Evolutionary conservation across 73 alveolate genomes (phyloP), one percentile per base, ranked within the genome.

Genomic region (Paramecium octaurelia): DNA sequence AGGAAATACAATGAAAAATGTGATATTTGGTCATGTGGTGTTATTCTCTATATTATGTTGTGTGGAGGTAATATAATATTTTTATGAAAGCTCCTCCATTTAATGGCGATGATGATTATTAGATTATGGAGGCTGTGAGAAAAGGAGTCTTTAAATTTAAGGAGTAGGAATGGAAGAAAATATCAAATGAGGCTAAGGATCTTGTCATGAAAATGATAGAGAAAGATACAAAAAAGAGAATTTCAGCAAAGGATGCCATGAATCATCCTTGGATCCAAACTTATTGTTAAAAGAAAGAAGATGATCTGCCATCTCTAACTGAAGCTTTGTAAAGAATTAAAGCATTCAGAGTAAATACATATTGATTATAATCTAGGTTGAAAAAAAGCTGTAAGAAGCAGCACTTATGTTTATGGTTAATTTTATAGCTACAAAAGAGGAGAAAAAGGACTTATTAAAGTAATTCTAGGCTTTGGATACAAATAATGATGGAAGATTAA

Each of bases 11-110:
- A 87, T 69, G 97, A 92, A 29, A 96, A 95, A 58, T 93, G 98
- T 92, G 98, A 96, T 85, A 86, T 96, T 27, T 96, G 98, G 98
- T 94, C 97, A 21, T 93, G 96, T 29, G 98, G 97, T 34, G 98
- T 96, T 11, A 96, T 96, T 14, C 58, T 96, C 27, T 96, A 95
- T 93, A 93, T 92, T 60, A 85, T 96, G 94, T 80, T 96, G 36
- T 94, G 93, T 86, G 98, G 98, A 46, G 75, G 85, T 69, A 71
- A 27, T 11, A 20, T 23, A 27, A 59, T n/a, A 60, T 12, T 42
- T 18, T 16, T 70, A 42, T 2, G 20, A 18, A 48, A 42, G 86
- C 58, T 36, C 94, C 94, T 38, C 96, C 96, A n/a, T 93, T 93
- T 75, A 73, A 86, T 75, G 96, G 96, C 3, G 71, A 70, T n/a